Evolutionary conservation across 2,329 filamentous ascomycete species (phyloP).

Genomic region (Fusarium sp.): DNA sequence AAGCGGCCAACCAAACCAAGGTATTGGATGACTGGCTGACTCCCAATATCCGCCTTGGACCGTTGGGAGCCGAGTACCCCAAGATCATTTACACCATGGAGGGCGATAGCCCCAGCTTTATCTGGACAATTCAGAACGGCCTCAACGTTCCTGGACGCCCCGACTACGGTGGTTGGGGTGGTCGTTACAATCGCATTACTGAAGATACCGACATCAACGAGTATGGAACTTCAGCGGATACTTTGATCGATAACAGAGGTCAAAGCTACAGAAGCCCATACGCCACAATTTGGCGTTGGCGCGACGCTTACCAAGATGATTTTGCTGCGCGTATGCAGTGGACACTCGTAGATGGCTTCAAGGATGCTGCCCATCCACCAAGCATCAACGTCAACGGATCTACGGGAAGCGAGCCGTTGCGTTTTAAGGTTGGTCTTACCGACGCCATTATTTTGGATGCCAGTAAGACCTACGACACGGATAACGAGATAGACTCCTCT

Average conservation of each 20-base stretch:
- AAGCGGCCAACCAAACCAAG: slow-evolving; percentile 2
- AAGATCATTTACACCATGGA: slow-evolving; percentile 13
- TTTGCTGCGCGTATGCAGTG: slow-evolving; percentile 29
- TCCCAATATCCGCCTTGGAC: slow-evolving; percentile 12
- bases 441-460: slow-evolving; percentile 10
- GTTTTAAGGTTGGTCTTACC: neutral
- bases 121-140: slow-evolving; percentile 22
- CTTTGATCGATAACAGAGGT: neutral
- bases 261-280: slow-evolving; percentile 13
- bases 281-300: slow-evolving; percentile 28
- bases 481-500: neutral
- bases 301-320: slow-evolving; percentile 27
- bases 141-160: slow-evolving; percentile 11
- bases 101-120: slow-evolving; percentile 15
- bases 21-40: slow-evolving; percentile 11
- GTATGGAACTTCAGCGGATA: slow-evolving; percentile 16
- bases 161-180: slow-evolving; percentile 22
- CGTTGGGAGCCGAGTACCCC: slow-evolving; percentile 6
- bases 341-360: neutral
- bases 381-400: slow-evolving; percentile 16
- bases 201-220: slow-evolving; percentile 13
- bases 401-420: neutral
- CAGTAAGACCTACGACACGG: neutral
- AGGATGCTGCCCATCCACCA: slow-evolving; percentile 8
- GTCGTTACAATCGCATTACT: slow-evolving; percentile 13